Percentiles rank a stretch among this genome's conserved stretches.
phyloP scores from a whole-genome alignment of 192 early-diverging fungal species.

The Backusella psychrophila region DNA sequence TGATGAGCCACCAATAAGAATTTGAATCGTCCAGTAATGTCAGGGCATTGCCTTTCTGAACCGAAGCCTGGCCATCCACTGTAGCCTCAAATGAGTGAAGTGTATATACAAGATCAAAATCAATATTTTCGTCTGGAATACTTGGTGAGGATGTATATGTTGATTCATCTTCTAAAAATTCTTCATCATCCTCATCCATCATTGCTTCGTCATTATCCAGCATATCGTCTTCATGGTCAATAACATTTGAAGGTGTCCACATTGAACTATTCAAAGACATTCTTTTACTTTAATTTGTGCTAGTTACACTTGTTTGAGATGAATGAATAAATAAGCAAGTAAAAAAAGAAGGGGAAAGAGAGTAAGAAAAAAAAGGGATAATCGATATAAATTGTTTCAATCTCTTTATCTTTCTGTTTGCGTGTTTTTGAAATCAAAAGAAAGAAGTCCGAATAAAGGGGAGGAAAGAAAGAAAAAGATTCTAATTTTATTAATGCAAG shows the following conservation, averaged over 20 bases:
- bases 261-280: not conserved
- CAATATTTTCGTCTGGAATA: conserved; percentile 59
- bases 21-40: conserved; percentile 77
- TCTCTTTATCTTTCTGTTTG: not conserved
- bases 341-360: not conserved
- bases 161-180: conserved; percentile 36
- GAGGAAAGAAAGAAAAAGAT: not conserved
- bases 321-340: not conserved
- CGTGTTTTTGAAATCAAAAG: not conserved
- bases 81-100: conserved; percentile 79
- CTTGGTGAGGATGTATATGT: conserved; percentile 39
- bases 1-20: conserved; percentile 76
- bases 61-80: conserved; percentile 77
- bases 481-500: not conserved
- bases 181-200: conserved; percentile 28
- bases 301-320: not conserved
- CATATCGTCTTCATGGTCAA: conserved; percentile 19
- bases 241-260: not conserved
- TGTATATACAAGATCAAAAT: conserved; percentile 75
- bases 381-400: not conserved
- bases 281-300: not conserved
- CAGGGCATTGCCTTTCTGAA: conserved; percentile 67
- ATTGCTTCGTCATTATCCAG: conserved; percentile 28
- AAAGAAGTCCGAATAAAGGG: not conserved
- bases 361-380: not conserved